Evolutionary conservation across 768 basidiomycete genomes (phyloP), one percentile per base, ranked within the genome.

Genomic region (Pulveroboletus frians): DNA sequence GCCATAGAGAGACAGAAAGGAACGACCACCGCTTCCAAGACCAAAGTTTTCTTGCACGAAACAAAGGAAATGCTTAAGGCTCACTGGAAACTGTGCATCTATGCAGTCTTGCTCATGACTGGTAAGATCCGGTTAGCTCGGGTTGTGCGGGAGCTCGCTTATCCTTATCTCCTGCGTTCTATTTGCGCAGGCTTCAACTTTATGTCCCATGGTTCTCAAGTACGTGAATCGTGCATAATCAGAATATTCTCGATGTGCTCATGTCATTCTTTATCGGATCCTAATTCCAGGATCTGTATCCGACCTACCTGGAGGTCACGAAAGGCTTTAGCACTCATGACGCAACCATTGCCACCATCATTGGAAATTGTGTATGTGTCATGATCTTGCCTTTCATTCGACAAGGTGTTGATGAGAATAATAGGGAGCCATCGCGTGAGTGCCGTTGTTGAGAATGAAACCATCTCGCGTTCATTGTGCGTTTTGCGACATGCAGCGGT

Each of bases 31-130:
- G 54, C 61, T 10, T 60, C 76, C 46, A 88, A 88, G 74, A 85
- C 85, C 1, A 74, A 69, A 62, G 63, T 80, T 1, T 96, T 97
- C 75, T 31, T 92, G 9, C 74, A 67, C 46, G 90, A 93, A 66
- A 80, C 82, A 0, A 74, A 76, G 50, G 71, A 69, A 47, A 95
- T 94, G 90, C 69, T 94, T 27, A 88, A 79, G 71, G 67, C 59
- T 11, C 89, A 96, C 62, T 95, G 91, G 92, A 55, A 81, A 11
- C 63, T 88, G 29, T 91, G 87, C 62, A 81, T 93, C 43, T 94
- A 93, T 60, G 86, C 87, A 1, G 77, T 93, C 17, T 69, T 92
- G 42, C 76, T 93, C 48, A 89, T 92, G 87, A 81, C 84, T 2
- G 73, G 72, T 71, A 34, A 41, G 62, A 26, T 44, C 21, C 30